These are phyloP conservation scores for Ilyonectria sp. DNA, from an alignment of 2,329 filamentous ascomycete species.

Conservation along the genomic window DNA sequence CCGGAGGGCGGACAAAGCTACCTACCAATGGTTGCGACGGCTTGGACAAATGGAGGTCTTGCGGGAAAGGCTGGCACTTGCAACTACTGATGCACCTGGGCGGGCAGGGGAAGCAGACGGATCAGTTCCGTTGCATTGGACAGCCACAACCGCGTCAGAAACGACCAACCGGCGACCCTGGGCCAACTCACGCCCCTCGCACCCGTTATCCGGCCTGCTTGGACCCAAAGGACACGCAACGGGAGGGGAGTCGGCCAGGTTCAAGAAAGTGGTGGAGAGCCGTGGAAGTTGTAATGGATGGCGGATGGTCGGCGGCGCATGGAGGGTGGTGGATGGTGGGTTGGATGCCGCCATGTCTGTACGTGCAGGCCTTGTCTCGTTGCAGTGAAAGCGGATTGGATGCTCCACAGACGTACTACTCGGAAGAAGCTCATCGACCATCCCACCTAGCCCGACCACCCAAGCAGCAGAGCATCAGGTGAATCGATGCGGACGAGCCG, in stretches of 20 bases:
- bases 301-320: conserved; percentile 21
- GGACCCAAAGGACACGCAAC: conserved; percentile 1
- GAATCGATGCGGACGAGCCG: conserved; percentile 32
- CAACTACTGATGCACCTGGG: conserved; percentile 32
- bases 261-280: conserved; percentile 19
- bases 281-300: conserved; percentile 8
- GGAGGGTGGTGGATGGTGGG: conserved; percentile 35
- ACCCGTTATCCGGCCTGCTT: conserved; percentile 14
- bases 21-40: not conserved
- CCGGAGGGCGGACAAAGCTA: not conserved
- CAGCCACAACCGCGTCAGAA: conserved; percentile 36
- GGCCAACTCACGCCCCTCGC: conserved; percentile 36
- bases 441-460: conserved; percentile 44
- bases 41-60: not conserved
- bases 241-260: conserved; percentile 25
- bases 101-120: conserved; percentile 34
- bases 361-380: conserved; percentile 46
- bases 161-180: conserved; percentile 25
- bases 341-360: conserved; percentile 37
- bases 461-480: conserved; percentile 46
- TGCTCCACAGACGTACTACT: conserved; percentile 45
- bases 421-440: conserved; percentile 45
- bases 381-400: conserved; percentile 50
- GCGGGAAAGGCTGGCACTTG: not conserved
- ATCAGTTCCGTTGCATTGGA: conserved; percentile 37